Evolutionary conservation across 768 basidiomycete genomes (phyloP), one percentile per base, ranked within the genome.

Genomic region (Calocera viscosa): DNA sequence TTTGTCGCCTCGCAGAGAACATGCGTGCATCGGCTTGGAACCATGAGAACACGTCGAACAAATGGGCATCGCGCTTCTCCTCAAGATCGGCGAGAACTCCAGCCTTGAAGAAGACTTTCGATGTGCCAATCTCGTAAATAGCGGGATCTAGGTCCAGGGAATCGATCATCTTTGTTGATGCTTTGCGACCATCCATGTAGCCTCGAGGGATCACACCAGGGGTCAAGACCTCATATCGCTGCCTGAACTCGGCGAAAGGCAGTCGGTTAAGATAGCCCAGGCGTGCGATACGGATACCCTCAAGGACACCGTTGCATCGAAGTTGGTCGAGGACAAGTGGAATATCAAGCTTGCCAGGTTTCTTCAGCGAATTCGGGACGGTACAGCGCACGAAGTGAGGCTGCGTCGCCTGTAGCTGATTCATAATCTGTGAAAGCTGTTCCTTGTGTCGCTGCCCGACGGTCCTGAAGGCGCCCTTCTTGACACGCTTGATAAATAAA

Each of bases 71-170:
- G 17, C 95, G 80, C 14, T 91, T 82, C 71, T 97, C 96, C 75
- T 98, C 96, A 10, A 98, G 82, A 71, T 95, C 95, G 34, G 96
- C 96, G 17, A 99, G 82, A 2, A 96, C 92, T 2, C 95, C 94
- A 1, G 96, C 94, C 74, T 98, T 98, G 85, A 99, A 98, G 80
- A 98, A 99, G 68, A 97, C 90, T 78, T 99, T 99, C 39, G 93
- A 95, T 0, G 91, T 92, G 5, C 96, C 96, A 65, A 98, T 90
- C 72, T 88, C 90, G 82, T 86, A 96, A 22, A 86, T 81, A 2
- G 83, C 79, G 63, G 88, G 86, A 74, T 96, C 94, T 38, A 99
- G 83, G 60, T 94, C 90, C 47, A 98, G 80, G 2, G 90, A 85
- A 67, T 87, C 86, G 35, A 96, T 88, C 85, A 99, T 97, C 5